Evolutionary conservation across 2,329 filamentous ascomycete genomes (phyloP).

Genomic region (Beauveria australis): DNA sequence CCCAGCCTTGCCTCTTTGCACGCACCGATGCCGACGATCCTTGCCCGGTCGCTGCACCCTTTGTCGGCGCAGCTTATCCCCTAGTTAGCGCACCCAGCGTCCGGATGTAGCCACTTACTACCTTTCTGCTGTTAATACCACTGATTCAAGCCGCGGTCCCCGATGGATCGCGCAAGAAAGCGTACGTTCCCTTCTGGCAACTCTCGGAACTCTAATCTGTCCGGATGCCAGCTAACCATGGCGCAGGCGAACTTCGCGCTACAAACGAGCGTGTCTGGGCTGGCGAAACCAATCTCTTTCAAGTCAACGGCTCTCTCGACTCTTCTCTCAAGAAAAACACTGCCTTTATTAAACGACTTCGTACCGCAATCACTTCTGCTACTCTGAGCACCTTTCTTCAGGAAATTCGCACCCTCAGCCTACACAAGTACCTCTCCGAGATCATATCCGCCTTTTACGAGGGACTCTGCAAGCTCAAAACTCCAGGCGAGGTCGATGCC

Average conservation of each 20-base stretch:
- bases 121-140: conserved; percentile 22
- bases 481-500: conserved; percentile 82
- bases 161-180: conserved; percentile 59
- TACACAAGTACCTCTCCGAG: conserved; percentile 95
- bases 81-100: conserved; percentile 33
- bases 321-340: conserved; percentile 98
- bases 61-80: conserved; percentile 30
- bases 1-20: conserved; percentile 20
- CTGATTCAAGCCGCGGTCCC: conserved; percentile 27
- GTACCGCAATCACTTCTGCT: conserved; percentile 75
- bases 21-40: conserved; percentile 32
- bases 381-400: conserved; percentile 77
- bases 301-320: conserved; percentile 72
- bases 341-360: conserved; percentile 91
- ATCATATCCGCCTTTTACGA: conserved; percentile 95
- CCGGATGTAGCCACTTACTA: conserved; percentile 39
- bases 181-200: conserved; percentile 33
- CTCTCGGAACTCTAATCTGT: not conserved
- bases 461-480: conserved; percentile 84
- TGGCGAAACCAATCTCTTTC: conserved; percentile 79
- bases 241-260: conserved; percentile 76
- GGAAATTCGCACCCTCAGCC: conserved; percentile 81
- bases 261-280: conserved; percentile 84
- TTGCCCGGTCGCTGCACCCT: conserved; percentile 25
- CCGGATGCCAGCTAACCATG: conserved; percentile 13